Evolutionary conservation across 108 stramenopile species (phyloP).

Genomic region (Nannochloropsis granulata): DNA sequence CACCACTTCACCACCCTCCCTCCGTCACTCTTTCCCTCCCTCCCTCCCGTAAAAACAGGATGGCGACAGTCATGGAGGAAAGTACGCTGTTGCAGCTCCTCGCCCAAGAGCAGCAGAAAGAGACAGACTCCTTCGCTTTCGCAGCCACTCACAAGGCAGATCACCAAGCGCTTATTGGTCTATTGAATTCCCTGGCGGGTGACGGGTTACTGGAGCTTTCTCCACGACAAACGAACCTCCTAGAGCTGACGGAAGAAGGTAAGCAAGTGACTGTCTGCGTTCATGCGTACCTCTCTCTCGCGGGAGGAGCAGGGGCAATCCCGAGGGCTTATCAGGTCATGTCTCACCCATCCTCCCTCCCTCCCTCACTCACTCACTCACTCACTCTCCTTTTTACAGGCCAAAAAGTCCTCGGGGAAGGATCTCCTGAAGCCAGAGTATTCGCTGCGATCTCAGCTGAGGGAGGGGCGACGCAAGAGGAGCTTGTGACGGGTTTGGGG

Average conservation of each 20-base stretch:
- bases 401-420: constrained; percentile 1
- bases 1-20: too few relatives aligned
- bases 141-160: not conserved
- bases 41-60: not conserved
- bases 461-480: constrained; percentile 2
- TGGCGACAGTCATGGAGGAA: not conserved
- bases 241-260: constrained; percentile 16
- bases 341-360: not conserved
- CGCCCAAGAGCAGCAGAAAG: not conserved
- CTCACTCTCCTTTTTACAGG: not conserved
- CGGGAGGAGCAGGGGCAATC: not conserved
- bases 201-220: not conserved
- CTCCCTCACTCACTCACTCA: not conserved
- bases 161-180: not conserved
- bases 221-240: constrained; percentile 1
- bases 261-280: not conserved
- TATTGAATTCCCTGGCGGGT: not conserved
- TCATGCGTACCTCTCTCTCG: too few relatives aligned
- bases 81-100: not conserved
- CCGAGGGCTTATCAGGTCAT: not conserved
- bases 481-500: constrained; percentile 4
- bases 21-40: too few relatives aligned
- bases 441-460: not conserved
- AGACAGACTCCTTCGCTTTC: not conserved
- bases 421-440: constrained; percentile 16